Evolutionary conservation across 208 protist genomes (phyloP).

Genomic region (Acanthamoeba culbertsoni): DNA sequence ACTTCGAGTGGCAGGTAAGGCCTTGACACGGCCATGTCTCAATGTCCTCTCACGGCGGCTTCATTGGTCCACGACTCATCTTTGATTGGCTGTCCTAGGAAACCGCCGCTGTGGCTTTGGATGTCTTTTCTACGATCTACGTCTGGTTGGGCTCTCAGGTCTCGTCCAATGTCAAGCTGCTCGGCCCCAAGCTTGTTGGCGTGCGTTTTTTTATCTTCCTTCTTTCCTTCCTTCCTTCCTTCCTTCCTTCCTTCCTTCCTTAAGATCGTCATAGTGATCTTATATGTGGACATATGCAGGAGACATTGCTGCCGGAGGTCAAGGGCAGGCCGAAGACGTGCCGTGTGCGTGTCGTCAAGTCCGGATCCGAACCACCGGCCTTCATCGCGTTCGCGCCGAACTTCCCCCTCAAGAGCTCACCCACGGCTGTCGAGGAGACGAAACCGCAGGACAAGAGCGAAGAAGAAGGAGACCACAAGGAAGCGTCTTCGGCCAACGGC

Average conservation of each 20-base stretch:
- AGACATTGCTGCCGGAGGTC: background rate
- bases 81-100: background rate
- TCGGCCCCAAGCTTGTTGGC: background rate
- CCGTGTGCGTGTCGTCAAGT: background rate
- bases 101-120: background rate
- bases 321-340: constrained; percentile 4
- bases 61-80: background rate
- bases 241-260: background rate
- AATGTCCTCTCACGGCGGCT: too few species aligned
- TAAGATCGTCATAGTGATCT: background rate
- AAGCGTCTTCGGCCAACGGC: background rate
- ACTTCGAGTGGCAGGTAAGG: background rate
- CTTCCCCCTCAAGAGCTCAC: too few species aligned
- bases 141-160: background rate
- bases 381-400: background rate
- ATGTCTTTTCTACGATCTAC: background rate
- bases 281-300: background rate
- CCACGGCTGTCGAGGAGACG: background rate
- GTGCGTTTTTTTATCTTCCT: background rate
- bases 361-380: background rate
- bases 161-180: background rate
- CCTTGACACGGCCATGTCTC: too few species aligned
- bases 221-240: background rate
- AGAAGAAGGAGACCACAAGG: background rate
- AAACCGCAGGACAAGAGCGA: background rate